These are phyloP conservation scores for Artomyces pyxidatus DNA, from an alignment of 768 basidiomycete species.

Conservation along the genomic window DNA sequence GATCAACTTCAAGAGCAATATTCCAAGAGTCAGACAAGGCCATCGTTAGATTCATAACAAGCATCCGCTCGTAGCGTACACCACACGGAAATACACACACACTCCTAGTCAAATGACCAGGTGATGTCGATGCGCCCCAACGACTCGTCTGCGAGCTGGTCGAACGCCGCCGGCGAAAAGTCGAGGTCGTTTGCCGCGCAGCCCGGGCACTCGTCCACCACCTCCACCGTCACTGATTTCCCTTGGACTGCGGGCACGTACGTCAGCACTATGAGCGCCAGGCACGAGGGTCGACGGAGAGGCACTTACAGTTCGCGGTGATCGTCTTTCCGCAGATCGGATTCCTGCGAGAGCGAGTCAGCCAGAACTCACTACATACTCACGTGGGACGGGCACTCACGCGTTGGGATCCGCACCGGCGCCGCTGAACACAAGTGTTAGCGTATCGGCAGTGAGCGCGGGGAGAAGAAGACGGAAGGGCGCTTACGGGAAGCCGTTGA, in stretches of 20 bases:
- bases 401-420: neutral
- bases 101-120: neutral
- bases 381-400: too few relatives aligned
- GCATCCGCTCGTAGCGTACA: too few relatives aligned
- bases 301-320: neutral
- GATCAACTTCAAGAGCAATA: too few relatives aligned
- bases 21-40: too few relatives aligned
- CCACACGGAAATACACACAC: too few relatives aligned
- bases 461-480: too few relatives aligned
- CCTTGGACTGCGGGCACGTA: neutral
- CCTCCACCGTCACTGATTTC: neutral
- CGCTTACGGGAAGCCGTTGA: neutral
- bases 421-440: neutral
- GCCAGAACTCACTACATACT: too few relatives aligned
- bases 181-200: neutral
- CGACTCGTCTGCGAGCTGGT: neutral
- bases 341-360: too few relatives aligned
- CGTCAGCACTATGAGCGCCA: too few relatives aligned
- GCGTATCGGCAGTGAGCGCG: neutral
- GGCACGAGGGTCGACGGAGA: neutral
- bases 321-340: neutral
- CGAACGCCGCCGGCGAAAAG: neutral
- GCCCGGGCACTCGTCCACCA: neutral
- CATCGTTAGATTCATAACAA: too few relatives aligned
- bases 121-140: neutral